These are phyloP conservation scores for Cutaneotrichosporon sp. DNA, from an alignment of 1,284 basidiomycete species.

Conservation along the genomic window DNA sequence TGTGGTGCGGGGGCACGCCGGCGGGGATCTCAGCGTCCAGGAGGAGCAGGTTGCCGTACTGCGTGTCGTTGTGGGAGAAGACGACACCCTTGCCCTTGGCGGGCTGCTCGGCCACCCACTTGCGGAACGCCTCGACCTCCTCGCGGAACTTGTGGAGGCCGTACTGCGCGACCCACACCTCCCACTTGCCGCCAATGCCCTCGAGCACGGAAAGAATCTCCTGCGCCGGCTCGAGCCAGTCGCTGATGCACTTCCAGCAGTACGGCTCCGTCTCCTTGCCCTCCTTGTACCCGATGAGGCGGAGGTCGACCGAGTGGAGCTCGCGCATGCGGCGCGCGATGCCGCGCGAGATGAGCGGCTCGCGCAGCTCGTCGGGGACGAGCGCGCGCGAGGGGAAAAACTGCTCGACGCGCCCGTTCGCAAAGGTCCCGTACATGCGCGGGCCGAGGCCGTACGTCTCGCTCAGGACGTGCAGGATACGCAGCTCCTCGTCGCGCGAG, in stretches of 20 bases:
- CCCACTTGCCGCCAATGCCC: constrained; percentile 39
- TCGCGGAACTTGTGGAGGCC: constrained; percentile 43
- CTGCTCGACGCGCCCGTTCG: constrained; percentile 89
- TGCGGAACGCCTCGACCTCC: constrained; percentile 48
- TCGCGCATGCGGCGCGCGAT: constrained; percentile 91
- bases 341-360: constrained; percentile 71
- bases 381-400: constrained; percentile 86
- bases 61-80: constrained; percentile 76
- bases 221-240: constrained; percentile 57
- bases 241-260: constrained; percentile 64
- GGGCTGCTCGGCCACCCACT: constrained; percentile 39
- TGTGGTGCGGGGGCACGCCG: constrained; percentile 52
- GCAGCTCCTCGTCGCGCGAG: constrained; percentile 78
- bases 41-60: constrained; percentile 87
- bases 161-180: constrained; percentile 47
- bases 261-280: constrained; percentile 60
- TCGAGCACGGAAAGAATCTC: constrained; percentile 36
- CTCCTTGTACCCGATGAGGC: constrained; percentile 60
- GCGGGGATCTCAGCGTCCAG: constrained; percentile 62
- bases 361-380: constrained; percentile 71
- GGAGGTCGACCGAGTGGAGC: constrained; percentile 83
- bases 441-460: constrained; percentile 86
- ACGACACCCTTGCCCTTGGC: constrained; percentile 48
- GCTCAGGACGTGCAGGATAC: constrained; percentile 82
- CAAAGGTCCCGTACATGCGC: constrained; percentile 85